Evolutionary conservation across 352 stramenopile genomes (phyloP), one percentile per base, ranked within the genome.

Genomic region (Saprolegnia parasitica): DNA sequence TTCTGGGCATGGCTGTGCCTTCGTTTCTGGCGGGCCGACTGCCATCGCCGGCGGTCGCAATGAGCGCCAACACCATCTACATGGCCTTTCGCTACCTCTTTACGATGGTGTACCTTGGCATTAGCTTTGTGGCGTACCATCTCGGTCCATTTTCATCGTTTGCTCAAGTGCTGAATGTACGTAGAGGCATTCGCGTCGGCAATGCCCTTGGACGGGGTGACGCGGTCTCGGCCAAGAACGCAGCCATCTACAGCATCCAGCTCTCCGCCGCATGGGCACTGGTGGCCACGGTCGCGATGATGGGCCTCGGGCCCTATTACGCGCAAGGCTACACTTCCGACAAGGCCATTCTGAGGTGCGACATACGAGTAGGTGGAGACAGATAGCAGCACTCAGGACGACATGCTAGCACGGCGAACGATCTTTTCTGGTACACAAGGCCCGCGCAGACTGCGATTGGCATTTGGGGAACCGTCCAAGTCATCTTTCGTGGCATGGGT

Each of bases 181-280:
- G 29, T 65, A 87, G 81, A 16, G 93, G 80, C 2, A 78, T 96
- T 29, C 77, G 86, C 5, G 84, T 96, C 13, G 89, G 89, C 15
- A 96, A 96, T 68, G 89, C 89, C 5, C 72, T 96, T 9, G 88
- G 89, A 13, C 86, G 83, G 0, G 91, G 92, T 40, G 85, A 96
- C 54, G 75, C 85, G 10, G 67, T 87, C 50, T 78, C 84, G 23
- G 87, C 89, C 49, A 81, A 86, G 63, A 75, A 87, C 16, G 84
- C 87, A 0, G 78, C 87, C 8, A 87, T 81, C 45, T 74, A 90
- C 13, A 81, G 78, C 0, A 74, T 90, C 35, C 73, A 67, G 2
- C 57, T 85, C 13, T 84, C 74, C 45, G 72, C 84, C 9, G 72
- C 26, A 0, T 82, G 81, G 32, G 70, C 81, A 46, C 56, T 84